Conservation (phyloP, 108 stramenopile genomes). For the Chaetoceros tenuissimus region DNA sequence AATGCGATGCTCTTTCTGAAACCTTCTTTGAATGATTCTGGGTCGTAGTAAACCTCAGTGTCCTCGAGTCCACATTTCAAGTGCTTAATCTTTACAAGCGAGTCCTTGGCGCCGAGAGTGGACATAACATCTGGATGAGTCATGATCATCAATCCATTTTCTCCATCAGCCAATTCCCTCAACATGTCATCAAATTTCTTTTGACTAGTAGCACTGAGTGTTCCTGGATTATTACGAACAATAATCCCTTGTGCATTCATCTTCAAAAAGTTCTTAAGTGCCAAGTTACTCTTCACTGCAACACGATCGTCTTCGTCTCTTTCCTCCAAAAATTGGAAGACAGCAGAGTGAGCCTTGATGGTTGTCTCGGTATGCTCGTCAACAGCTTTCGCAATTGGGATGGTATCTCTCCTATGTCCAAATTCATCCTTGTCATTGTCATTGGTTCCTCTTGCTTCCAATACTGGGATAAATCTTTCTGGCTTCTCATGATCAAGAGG, state of each 20-base stretch:
- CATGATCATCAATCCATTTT: background rate
- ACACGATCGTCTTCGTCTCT: background rate
- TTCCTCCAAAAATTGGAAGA: conserved; percentile 2
- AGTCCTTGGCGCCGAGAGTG: conserved; percentile 4
- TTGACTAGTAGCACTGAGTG: background rate
- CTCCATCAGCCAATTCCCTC: conserved; percentile 2
- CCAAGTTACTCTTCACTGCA: conserved; percentile 1
- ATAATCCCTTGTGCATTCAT: background rate
- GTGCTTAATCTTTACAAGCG: conserved; percentile 6
- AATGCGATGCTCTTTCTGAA: conserved; percentile 3
- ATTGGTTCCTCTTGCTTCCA: conserved; percentile 2
- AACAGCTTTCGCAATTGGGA: conserved; percentile 1
- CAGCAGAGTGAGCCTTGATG: conserved; percentile 1
- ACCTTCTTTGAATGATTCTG: conserved; percentile 3
- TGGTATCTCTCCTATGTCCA: conserved; percentile 2
- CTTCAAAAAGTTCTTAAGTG: background rate
- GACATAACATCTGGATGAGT: background rate
- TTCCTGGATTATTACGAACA: conserved; percentile 7
- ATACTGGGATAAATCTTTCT: conserved; percentile 1
- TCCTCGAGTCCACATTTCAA: background rate
- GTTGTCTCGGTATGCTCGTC: background rate
- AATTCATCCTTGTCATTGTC: background rate
- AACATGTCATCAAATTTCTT: background rate
- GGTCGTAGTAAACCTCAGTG: background rate
- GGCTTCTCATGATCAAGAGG: background rate